Evolutionary conservation across 177 flowering plant genomes (phyloP), one percentile per base, ranked within the genome.

Genomic region (Vitis hybrid): DNA sequence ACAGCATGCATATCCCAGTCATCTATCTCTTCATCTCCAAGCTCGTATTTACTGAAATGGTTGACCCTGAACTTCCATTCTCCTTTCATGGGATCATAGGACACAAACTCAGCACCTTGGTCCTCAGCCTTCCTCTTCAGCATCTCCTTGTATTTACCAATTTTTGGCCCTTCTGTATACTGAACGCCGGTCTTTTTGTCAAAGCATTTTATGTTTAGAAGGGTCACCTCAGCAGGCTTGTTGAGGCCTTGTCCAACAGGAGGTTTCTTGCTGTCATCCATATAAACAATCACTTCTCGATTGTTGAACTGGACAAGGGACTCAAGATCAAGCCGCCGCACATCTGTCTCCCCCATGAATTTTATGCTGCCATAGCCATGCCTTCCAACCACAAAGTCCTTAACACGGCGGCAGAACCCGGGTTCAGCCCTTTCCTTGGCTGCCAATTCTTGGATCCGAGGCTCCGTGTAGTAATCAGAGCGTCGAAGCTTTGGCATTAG

Each of bases 161-260:
- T 82, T 73, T 79, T 83, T 3, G 87, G 86, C 48, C 95, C 95
- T 49, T 87, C 89, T 3, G 79, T 84, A 53, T 73, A 86, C 70
- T 91, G 94, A 27, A 68, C 70, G 15, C 97, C 96, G 10, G 93
- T 89, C 79, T 91, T 90, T 75, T 86, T 93, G 78, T 93, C 92
- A 35, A 86, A 78, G 75, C 96, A 91, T 71, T 86, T 91, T 66
- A 95, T 85, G 71, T 95, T 91, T 21, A 95, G 93, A 14, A 95
- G 89, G 1, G 94, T 95, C 11, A 93, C 94, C 79, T 85, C 98
- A 20, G 98, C 98, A 17, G 95, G 87, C 73, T 95, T 95, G 74
- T 95, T 93, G 5, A 94, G 92, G 58, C 98, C 99, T 78, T 92
- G 97, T 53, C 99, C 99, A 20, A 91, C 89, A 1, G 95, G 94